Evolutionary conservation across 768 basidiomycete genomes (phyloP).

Genomic region (Mycena leptocephala): DNA sequence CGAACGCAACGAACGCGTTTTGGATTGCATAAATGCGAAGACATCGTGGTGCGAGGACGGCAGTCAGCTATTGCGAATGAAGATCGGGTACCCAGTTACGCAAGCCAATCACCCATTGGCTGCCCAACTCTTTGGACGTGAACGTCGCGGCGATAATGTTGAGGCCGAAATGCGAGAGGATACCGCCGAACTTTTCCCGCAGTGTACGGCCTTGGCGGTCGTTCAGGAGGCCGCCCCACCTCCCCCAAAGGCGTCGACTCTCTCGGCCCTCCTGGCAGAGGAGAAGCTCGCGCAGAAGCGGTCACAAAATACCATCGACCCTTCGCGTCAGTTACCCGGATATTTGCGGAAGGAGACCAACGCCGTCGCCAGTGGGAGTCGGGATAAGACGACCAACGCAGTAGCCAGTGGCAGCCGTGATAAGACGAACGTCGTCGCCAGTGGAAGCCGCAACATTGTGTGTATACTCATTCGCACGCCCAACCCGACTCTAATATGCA

Average conservation of each 20-base stretch:
- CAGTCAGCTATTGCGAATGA: constrained; percentile 12
- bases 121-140: not conserved
- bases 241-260: not conserved
- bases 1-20: constrained; percentile 12
- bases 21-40: constrained; percentile 4
- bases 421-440: not conserved
- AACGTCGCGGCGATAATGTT: not conserved
- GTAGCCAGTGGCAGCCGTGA: not conserved
- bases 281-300: constrained; percentile 10
- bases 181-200: constrained; percentile 16
- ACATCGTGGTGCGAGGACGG: constrained; percentile 5
- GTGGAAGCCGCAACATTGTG: not conserved
- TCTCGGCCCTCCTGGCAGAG: constrained; percentile 12
- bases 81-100: constrained; percentile 25
- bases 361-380: constrained; percentile 22
- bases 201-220: constrained; percentile 18
- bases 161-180: constrained; percentile 29
- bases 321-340: constrained; percentile 32
- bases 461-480: not conserved
- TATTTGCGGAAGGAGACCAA: constrained; percentile 20
- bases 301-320: constrained; percentile 11
- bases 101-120: constrained; percentile 7
- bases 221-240: not conserved
- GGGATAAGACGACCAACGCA: constrained; percentile 1
- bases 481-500: not conserved